Evolutionary conservation across 2,329 filamentous ascomycete species (phyloP), one percentile per base, ranked within the genome.

Genomic region (Cladosporium sp.): DNA sequence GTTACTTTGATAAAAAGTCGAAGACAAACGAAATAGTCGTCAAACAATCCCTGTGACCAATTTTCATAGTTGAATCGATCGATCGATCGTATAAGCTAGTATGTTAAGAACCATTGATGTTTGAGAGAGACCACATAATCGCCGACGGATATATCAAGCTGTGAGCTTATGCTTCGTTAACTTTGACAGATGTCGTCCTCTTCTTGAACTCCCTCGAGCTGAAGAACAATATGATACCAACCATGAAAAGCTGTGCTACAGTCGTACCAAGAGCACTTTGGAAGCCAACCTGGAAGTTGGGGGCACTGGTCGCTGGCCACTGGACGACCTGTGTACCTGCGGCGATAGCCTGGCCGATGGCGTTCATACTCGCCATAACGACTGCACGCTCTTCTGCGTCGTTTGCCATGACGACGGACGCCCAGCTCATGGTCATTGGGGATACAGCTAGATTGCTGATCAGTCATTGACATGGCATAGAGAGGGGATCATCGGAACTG

Each of bases 341-440:
- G 14, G 74, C 77, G 38, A 81, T 79, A 2, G 75, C 79, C 67
- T 81, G 79, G 1, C 80, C 79, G 58, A 81, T 79, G 6, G 79
- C 77, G 58, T 81, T 81, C 79, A 81, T 81, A 34, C 78, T 80
- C 0, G 78, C 79, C 18, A 78, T 80, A 6, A 80, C 78, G 1
- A 80, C 73, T 1, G 79, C 79, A 24, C 79, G 73, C 67, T 81
- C 79, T 64, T 81, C 80, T 28, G 65, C 65, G n/a, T 49, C 36
- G 7, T 44, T 51, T 7, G 44, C 51, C 60, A 59, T 67, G 21
- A 41, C 54, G 2, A 59, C 65, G 2, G 65, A 51, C 15, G 59
- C 65, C 65, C 65, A 67, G 65, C 34, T 30, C 59, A 67, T 64
- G 2, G 54, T 59, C 59, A 67, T 59, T 14, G 65, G 65, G 1